Conservation (phyloP, 2,329 filamentous ascomycete species). For the Alternaria arbusti region DNA sequence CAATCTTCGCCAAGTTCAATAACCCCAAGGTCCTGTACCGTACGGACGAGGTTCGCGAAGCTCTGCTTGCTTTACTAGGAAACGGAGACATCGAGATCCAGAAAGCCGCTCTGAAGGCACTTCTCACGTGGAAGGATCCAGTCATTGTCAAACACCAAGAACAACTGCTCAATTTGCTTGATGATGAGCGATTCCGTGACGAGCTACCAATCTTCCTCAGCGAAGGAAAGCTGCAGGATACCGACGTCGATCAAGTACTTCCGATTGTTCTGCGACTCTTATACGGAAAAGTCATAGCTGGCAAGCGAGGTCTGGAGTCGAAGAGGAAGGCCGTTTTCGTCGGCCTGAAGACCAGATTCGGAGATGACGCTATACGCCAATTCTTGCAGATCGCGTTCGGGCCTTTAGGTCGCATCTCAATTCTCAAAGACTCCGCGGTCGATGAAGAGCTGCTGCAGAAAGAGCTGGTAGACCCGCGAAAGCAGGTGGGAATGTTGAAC, state of each 20-base stretch:
- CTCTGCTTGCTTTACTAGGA: slow-evolving; percentile 75
- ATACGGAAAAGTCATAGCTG: slow-evolving; percentile 88
- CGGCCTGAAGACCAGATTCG: slow-evolving; percentile 75
- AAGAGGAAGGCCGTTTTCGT: slow-evolving; percentile 77
- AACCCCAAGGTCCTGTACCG: slow-evolving; percentile 87
- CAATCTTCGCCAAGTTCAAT: slow-evolving; percentile 80
- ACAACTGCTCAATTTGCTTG: slow-evolving; percentile 82
- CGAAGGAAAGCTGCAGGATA: slow-evolving; percentile 71
- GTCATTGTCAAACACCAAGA: slow-evolving; percentile 81
- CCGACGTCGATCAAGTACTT: slow-evolving; percentile 77
- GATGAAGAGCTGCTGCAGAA: slow-evolving; percentile 52
- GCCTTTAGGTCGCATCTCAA: slow-evolving; percentile 65
- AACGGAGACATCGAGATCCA: slow-evolving; percentile 94
- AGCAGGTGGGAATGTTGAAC: slow-evolving; percentile 89
- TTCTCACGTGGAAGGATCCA: slow-evolving; percentile 87
- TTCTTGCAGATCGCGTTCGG: slow-evolving; percentile 86
- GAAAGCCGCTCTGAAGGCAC: slow-evolving; percentile 79
- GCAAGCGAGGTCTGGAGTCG: slow-evolving; percentile 79
- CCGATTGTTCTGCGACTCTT: slow-evolving; percentile 85
- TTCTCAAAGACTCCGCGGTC: slow-evolving; percentile 61
- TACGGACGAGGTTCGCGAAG: slow-evolving; percentile 75
- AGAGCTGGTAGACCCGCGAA: slow-evolving; percentile 70
- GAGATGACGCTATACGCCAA: slow-evolving; percentile 73
- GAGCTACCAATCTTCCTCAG: slow-evolving; percentile 87
- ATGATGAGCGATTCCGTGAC: slow-evolving; percentile 90